These are phyloP conservation scores for Linum tenue DNA, from an alignment of 345 rosid species.

Conservation along the genomic window DNA sequence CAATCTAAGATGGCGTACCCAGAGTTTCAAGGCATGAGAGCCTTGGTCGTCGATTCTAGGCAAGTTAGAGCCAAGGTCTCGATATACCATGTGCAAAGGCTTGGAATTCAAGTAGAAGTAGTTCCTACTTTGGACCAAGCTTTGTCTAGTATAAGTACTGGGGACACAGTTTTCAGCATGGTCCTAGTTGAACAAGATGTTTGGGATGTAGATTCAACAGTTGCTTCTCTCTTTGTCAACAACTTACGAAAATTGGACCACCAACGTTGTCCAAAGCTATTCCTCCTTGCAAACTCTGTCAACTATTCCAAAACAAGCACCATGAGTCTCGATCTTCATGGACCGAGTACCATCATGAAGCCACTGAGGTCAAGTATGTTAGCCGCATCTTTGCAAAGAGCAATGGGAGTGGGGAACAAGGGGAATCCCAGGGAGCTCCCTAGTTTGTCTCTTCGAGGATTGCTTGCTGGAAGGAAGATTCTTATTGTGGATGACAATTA, in stretches of 20 bases:
- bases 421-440: conserved; percentile 54
- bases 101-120: conserved; percentile 58
- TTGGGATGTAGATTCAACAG: conserved; percentile 51
- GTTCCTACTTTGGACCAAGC: conserved; percentile 44
- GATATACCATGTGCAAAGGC: conserved; percentile 68
- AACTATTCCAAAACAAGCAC: conserved; percentile 25
- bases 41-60: conserved; percentile 69
- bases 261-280: conserved; percentile 35
- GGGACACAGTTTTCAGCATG: conserved; percentile 32
- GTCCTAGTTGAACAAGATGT: conserved; percentile 76
- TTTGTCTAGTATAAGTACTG: conserved; percentile 27
- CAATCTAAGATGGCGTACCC: conserved; percentile 29
- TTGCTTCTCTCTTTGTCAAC: conserved; percentile 32
- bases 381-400: conserved; percentile 68
- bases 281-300: conserved; percentile 52
- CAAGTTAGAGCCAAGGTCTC: conserved; percentile 66
- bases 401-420: conserved; percentile 56
- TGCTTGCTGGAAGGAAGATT: conserved; percentile 71
- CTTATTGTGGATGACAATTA: conserved; percentile 77
- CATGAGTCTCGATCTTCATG: conserved; percentile 20
- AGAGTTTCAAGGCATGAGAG: conserved; percentile 63
- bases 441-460: conserved; percentile 40
- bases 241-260: conserved; percentile 27
- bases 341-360: conserved; percentile 53
- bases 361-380: conserved; percentile 83